A percentile compares a stretch with the other conserved stretches of the same genome.
phyloP scores from a whole-genome alignment of 2,329 filamentous ascomycete species.

The Pestalotiopsis sp. region DNA sequence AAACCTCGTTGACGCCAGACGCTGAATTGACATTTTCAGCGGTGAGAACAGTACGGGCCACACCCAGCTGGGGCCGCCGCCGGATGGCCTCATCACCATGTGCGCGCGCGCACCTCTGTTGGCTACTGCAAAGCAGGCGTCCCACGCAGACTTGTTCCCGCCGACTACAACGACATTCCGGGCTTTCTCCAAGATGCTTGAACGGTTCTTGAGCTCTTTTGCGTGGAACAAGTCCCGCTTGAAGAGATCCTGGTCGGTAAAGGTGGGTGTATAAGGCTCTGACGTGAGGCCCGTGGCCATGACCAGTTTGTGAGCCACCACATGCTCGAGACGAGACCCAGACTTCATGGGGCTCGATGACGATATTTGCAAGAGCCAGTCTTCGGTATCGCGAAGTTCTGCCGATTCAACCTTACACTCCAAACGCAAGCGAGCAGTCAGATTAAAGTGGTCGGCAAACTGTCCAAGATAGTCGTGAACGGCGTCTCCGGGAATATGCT shows the following conservation, averaged over 20 bases:
- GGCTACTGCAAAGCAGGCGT: constrained; percentile 16
- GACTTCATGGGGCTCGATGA: not conserved
- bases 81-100: constrained; percentile 20
- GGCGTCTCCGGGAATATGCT: constrained; percentile 50
- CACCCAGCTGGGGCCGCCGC: constrained; percentile 17
- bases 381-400: not conserved
- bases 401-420: constrained; percentile 12
- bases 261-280: constrained; percentile 13
- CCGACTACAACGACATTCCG: constrained; percentile 18
- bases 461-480: constrained; percentile 32
- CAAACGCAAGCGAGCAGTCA: constrained; percentile 12
- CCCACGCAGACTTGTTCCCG: constrained; percentile 21
- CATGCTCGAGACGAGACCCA: not conserved
- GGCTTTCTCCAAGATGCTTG: not conserved
- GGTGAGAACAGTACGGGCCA: constrained; percentile 8
- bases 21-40: constrained; percentile 11
- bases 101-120: constrained; percentile 16
- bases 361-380: constrained; percentile 9
- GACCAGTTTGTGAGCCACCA: constrained; percentile 15
- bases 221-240: constrained; percentile 18
- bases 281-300: constrained; percentile 21
- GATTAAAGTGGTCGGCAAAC: constrained; percentile 12
- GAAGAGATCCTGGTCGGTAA: constrained; percentile 15
- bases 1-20: constrained; percentile 13
- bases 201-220: constrained; percentile 16